A percentile compares a stretch with the other conserved stretches of the same genome.
These are phyloP conservation scores for Hibiscus trionum DNA, from an alignment of 345 rosid genomes.

Conservation along the genomic window DNA sequence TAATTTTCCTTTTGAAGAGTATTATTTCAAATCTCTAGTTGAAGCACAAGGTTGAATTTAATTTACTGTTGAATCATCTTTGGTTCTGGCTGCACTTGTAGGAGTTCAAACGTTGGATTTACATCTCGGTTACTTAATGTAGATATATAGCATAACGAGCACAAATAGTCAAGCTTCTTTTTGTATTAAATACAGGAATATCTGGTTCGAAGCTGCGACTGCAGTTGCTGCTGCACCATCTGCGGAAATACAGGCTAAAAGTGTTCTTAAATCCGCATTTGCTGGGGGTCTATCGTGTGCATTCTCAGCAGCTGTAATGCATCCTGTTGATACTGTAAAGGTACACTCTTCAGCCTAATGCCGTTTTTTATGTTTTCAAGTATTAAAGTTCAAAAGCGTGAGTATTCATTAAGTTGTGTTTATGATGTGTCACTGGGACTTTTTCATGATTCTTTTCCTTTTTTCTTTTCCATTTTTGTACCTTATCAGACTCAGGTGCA, in stretches of 20 bases:
- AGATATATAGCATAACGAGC: no score
- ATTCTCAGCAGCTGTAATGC: slow-evolving; percentile 76
- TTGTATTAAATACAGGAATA: slow-evolving; percentile 46
- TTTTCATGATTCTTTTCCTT: slow-evolving; percentile 6
- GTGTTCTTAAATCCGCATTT: slow-evolving; percentile 85
- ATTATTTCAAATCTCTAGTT: background rate
- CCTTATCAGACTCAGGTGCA: slow-evolving; percentile 80
- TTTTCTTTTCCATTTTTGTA: slow-evolving; percentile 6
- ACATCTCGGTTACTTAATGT: background rate
- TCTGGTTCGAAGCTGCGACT: slow-evolving; percentile 98
- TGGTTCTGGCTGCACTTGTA: background rate
- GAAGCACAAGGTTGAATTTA: background rate
- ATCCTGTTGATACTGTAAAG: slow-evolving; percentile 90
- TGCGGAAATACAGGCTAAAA: slow-evolving; percentile 72
- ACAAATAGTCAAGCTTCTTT: background rate
- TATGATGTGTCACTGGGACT: background rate
- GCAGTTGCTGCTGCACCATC: slow-evolving; percentile 93
- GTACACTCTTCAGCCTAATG: slow-evolving; percentile 26
- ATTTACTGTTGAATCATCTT: background rate
- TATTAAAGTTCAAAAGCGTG: background rate
- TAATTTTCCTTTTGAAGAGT: slow-evolving; percentile 8
- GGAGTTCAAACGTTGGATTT: background rate
- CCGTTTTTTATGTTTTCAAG: slow-evolving; percentile 3
- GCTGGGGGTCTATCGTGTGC: slow-evolving; percentile 98
- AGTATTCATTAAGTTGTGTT: background rate